Evolutionary conservation across 75 land plant species (phyloP), one percentile per base, ranked within the genome.

Genomic region (Pinus taeda): DNA sequence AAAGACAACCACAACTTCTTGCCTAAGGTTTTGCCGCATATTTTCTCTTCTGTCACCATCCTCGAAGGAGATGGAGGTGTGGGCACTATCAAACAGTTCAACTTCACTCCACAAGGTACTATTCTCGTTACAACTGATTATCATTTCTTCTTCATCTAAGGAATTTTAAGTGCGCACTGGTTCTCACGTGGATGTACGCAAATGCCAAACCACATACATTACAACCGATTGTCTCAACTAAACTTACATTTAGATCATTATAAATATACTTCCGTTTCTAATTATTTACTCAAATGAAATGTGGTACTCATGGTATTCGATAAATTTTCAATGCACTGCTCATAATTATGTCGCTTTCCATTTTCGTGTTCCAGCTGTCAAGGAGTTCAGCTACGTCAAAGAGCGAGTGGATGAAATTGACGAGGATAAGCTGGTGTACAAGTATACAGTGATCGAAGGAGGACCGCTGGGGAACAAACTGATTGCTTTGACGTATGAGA

Each of bases 31-130:
- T 8, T 78, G 39, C 85, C 88, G 20, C n/a, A 77, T 2, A 30
- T 67, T 36, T 57, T 78, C 45, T 71, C 78, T 42, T 74, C 75
- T 17, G 53, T 64, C 42, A 70, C 71, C 42, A 53, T 65, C n/a
- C 20, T 81, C n/a, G 62, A 87, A 77, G 89, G 86, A 13, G 77
- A 81, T 59, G 85, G 84, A 37, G 84, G 81, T 1, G 78, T 71
- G 26, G 86, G 89, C 6, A 81, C 77, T 62, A 63, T 87, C 79
- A 81, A 79, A 64, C 73, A 69, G 1, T 17, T 74, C 76, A 79
- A 57, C 77, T 79, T 81, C 66, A 56, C 49, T 45, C 49, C 6
- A 45, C 0, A 6, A 6, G 49, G 49, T 6, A 45, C 8, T 6
- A 45, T 6, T 0, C 49, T 45, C 8, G 5, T 42, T 42, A 4